These are phyloP conservation scores for Cyathus striatus DNA, from an alignment of 768 basidiomycete species.

Conservation along the genomic window DNA sequence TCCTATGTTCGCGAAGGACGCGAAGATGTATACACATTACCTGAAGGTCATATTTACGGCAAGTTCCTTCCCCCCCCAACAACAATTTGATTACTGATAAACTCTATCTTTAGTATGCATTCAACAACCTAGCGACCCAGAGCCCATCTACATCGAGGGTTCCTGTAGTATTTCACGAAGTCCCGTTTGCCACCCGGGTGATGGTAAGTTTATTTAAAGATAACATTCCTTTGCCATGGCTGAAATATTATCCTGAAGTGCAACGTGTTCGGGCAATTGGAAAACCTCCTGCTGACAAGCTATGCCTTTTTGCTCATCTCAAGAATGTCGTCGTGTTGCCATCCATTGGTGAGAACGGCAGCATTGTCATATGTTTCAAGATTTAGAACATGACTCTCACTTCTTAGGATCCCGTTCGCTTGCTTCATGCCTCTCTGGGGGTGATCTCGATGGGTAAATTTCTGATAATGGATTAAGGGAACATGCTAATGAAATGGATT, in stretches of 20 bases:
- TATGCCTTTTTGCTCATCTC: conserved; percentile 55
- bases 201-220: conserved; percentile 35
- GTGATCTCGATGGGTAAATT: conserved; percentile 74
- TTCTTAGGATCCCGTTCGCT: conserved; percentile 52
- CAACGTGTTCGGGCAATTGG: conserved; percentile 72
- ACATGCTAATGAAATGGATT: not conserved
- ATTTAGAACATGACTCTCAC: not conserved
- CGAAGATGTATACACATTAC: conserved; percentile 49
- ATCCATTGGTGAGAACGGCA: conserved; percentile 39
- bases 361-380: not conserved
- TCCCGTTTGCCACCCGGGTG: conserved; percentile 74
- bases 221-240: not conserved
- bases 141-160: conserved; percentile 56
- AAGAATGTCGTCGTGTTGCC: conserved; percentile 74
- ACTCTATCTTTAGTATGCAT: conserved; percentile 47
- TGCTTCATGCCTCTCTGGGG: conserved; percentile 67
- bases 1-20: conserved; percentile 48
- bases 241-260: conserved; percentile 29
- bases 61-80: conserved; percentile 8
- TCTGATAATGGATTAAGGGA: not conserved
- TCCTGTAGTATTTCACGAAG: conserved; percentile 61
- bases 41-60: conserved; percentile 66
- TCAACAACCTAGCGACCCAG: conserved; percentile 39
- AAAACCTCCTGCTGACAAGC: conserved; percentile 48
- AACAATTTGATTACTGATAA: conserved; percentile 1